Percentiles rank a stretch among this genome's conserved stretches.
Conservation (phyloP, 768 basidiomycete species). For the Pisolithus albus region DNA sequence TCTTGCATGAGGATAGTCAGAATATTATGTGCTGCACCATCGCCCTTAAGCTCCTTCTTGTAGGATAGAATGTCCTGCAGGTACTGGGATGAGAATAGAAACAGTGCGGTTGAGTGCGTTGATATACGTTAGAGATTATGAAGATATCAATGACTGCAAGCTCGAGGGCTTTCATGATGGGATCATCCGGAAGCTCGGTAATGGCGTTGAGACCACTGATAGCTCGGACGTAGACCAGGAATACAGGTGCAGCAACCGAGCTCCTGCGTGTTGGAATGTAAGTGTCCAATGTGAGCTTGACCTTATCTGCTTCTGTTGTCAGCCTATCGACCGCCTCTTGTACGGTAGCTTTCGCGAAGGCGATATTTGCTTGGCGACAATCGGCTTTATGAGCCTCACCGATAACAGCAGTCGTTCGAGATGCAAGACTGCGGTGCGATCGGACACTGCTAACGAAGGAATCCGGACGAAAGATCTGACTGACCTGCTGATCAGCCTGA, state of each 20-base stretch:
- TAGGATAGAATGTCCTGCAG: constrained; percentile 21
- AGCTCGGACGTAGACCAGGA: constrained; percentile 13
- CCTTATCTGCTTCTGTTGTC: constrained; percentile 1
- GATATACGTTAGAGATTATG: constrained; percentile 12
- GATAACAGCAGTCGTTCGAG: not conserved
- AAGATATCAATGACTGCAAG: constrained; percentile 9
- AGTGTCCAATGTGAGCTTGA: constrained; percentile 8
- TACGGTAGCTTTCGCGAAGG: constrained; percentile 8
- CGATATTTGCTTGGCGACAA: constrained; percentile 10
- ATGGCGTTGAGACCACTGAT: constrained; percentile 11
- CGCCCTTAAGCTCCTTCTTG: constrained; percentile 17
- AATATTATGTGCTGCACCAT: constrained; percentile 17
- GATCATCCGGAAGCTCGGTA: constrained; percentile 7
- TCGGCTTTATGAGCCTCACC: not conserved
- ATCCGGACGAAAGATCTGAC: not conserved
- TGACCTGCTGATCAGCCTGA: constrained; percentile 13
- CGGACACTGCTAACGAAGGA: not conserved
- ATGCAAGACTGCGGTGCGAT: not conserved
- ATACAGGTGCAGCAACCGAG: constrained; percentile 11
- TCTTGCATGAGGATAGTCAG: constrained; percentile 20
- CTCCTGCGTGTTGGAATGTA: constrained; percentile 9
- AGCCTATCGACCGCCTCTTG: constrained; percentile 18
- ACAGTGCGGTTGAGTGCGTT: not conserved
- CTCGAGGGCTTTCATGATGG: constrained; percentile 9
- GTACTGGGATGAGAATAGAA: not conserved